Percentiles rank a stretch among this genome's conserved stretches.
phyloP scores from a whole-genome alignment of 352 stramenopile species.

The Salisapilia sapeloensis region DNA sequence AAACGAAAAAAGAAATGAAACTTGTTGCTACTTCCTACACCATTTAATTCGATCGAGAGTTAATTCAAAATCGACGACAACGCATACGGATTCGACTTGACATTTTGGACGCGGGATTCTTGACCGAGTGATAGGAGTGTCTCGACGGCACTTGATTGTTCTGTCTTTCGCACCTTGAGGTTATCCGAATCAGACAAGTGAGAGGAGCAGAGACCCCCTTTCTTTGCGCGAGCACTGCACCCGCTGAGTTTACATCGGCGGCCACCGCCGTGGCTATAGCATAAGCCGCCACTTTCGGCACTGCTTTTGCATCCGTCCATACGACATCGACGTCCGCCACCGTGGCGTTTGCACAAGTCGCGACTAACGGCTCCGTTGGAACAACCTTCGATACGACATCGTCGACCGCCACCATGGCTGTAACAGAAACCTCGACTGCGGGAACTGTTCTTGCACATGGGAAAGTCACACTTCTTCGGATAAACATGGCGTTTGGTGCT shows the following conservation, averaged over 20 bases:
- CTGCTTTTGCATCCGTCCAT: slow-evolving; percentile 53
- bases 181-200: slow-evolving; percentile 21
- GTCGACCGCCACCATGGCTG: slow-evolving; percentile 45
- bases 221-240: slow-evolving; percentile 60
- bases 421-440: slow-evolving; percentile 67
- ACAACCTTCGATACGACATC: slow-evolving; percentile 46
- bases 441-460: slow-evolving; percentile 72
- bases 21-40: no score
- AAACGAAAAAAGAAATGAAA: no score
- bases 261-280: slow-evolving; percentile 59
- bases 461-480: slow-evolving; percentile 72
- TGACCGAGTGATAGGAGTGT: slow-evolving; percentile 50
- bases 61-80: slow-evolving; percentile 43
- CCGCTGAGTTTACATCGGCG: slow-evolving; percentile 44
- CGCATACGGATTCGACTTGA: slow-evolving; percentile 13
- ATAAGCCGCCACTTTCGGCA: slow-evolving; percentile 50
- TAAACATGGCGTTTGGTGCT: slow-evolving; percentile 56
- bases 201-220: slow-evolving; percentile 44
- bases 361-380: slow-evolving; percentile 59
- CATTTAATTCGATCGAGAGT: no score
- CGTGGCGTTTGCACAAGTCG: slow-evolving; percentile 68
- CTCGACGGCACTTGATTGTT: slow-evolving; percentile 33
- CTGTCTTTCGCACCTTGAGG: slow-evolving; percentile 2
- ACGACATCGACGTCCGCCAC: slow-evolving; percentile 45
- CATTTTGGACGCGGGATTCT: slow-evolving; percentile 1